A percentile compares a stretch with the other conserved stretches of the same genome.
phyloP scores from a whole-genome alignment of 2,329 filamentous ascomycete species.

The Thelonectria discophora region DNA sequence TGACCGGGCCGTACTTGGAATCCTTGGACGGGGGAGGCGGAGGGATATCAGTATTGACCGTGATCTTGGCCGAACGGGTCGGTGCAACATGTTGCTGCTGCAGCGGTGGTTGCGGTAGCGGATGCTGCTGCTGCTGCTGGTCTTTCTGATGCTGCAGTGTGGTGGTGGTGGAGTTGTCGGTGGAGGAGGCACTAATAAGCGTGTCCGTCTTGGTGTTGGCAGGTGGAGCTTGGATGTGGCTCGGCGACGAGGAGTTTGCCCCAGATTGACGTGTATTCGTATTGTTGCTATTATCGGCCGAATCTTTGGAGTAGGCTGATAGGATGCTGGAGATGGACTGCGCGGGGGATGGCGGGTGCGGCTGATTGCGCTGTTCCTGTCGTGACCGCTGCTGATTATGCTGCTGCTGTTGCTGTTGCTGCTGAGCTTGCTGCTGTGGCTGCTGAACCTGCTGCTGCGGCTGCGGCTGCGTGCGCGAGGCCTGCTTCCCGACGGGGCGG shows the following conservation, averaged over 20 bases:
- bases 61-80: conserved; percentile 13
- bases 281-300: conserved; percentile 47
- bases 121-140: conserved; percentile 14
- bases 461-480: conserved; percentile 20
- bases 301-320: conserved; percentile 62
- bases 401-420: too few species aligned
- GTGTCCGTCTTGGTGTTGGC: conserved; percentile 34
- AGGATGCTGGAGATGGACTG: conserved; percentile 64
- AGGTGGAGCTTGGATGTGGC: conserved; percentile 36
- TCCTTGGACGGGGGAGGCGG: conserved; percentile 44
- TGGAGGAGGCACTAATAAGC: conserved; percentile 29
- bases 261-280: conserved; percentile 35
- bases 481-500: conserved; percentile 37
- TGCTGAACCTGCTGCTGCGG: conserved; percentile 21
- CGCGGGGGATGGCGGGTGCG: conserved; percentile 50
- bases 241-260: conserved; percentile 32
- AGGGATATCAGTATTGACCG: conserved; percentile 19
- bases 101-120: conserved; percentile 28
- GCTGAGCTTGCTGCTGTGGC: too few species aligned
- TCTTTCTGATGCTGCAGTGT: conserved; percentile 29
- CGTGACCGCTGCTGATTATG: conserved; percentile 21
- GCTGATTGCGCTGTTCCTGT: conserved; percentile 29
- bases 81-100: conserved; percentile 33
- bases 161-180: conserved; percentile 17
- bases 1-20: conserved; percentile 34